phyloP scores from a whole-genome alignment of 1,139 yeast genomes.

The Saccharomyces hybrid region DNA sequence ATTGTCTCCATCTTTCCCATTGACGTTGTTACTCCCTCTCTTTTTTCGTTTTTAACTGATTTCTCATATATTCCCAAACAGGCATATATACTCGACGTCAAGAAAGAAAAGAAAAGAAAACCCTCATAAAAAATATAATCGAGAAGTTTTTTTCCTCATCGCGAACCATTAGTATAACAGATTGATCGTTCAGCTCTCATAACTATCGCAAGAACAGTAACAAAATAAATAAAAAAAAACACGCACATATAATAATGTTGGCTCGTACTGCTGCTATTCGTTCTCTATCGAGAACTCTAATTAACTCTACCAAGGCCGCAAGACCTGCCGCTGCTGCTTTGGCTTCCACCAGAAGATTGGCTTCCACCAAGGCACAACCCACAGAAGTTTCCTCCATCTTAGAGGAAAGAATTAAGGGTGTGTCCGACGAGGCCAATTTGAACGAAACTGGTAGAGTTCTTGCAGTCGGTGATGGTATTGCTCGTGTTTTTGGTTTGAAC shows the following conservation, averaged over 20 bases:
- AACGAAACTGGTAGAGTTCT: conserved; percentile 99
- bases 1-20: not conserved
- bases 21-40: not conserved
- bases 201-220: not conserved
- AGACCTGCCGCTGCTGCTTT: conserved; percentile 59
- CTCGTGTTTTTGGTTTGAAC: conserved; percentile 99
- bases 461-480: conserved; percentile 99
- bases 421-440: conserved; percentile 92
- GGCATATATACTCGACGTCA: not conserved
- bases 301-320: conserved; percentile 52
- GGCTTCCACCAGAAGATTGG: conserved; percentile 51
- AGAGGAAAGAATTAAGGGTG: conserved; percentile 99
- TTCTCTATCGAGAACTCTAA: conserved; percentile 70
- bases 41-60: not conserved
- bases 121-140: not conserved
- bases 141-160: not conserved
- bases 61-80: not conserved
- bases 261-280: conserved; percentile 72
- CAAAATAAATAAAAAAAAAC: not conserved
- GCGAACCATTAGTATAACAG: not conserved
- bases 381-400: conserved; percentile 98
- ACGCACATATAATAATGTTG: conserved; percentile 43
- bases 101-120: not conserved
- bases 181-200: not conserved
- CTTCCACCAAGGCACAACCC: conserved; percentile 97